phyloP scores from a whole-genome alignment of 2,329 filamentous ascomycete species.

The Penicillium rolfsii region DNA sequence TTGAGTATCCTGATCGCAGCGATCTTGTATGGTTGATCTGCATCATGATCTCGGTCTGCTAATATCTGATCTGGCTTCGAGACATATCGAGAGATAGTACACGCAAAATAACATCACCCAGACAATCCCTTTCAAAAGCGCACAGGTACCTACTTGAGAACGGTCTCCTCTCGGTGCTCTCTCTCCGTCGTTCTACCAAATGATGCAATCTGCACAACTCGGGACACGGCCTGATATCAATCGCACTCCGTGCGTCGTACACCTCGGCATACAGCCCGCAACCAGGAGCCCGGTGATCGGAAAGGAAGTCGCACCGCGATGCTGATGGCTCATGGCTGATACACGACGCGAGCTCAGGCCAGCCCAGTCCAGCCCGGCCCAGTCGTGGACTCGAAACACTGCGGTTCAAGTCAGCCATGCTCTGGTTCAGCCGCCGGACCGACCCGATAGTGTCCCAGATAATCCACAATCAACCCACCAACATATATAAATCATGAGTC shows the following conservation, averaged over 20 bases:
- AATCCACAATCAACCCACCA: background rate
- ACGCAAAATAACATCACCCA: background rate
- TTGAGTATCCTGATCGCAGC: background rate
- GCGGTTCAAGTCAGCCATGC: background rate
- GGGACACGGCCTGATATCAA: conserved; percentile 14
- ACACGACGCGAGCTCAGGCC: background rate
- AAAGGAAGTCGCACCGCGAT: conserved; percentile 15
- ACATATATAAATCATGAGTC: no score
- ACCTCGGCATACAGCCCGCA: conserved; percentile 12
- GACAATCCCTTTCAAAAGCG: background rate
- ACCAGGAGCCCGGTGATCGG: conserved; percentile 20
- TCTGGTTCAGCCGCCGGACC: background rate
- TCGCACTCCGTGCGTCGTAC: conserved; percentile 2
- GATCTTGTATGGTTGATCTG: background rate
- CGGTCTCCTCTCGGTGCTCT: background rate
- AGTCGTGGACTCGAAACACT: background rate
- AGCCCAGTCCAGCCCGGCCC: background rate
- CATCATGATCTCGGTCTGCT: background rate
- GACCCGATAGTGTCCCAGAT: background rate
- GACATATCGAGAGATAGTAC: background rate
- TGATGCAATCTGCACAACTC: conserved; percentile 15
- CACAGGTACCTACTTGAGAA: background rate
- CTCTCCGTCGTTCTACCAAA: background rate
- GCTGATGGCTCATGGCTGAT: conserved; percentile 6
- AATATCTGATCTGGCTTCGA: background rate